Evolutionary conservation across 2,329 filamentous ascomycete genomes (phyloP), one percentile per base, ranked within the genome.

Genomic region (Pseudogymnoascus sp.): DNA sequence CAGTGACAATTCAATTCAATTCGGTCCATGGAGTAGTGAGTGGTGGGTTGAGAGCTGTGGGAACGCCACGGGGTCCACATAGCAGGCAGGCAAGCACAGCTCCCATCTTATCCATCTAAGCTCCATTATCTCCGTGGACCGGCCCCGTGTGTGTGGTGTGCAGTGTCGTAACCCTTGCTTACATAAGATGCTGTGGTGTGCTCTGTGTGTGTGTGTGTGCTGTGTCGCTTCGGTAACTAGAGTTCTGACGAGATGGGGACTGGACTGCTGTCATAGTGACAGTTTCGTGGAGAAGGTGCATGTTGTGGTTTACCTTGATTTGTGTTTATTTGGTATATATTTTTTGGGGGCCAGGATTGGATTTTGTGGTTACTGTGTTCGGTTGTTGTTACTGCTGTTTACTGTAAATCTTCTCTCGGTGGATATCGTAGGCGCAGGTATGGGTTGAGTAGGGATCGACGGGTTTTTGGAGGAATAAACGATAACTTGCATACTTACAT

Each of bases 401-500:
- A 47, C 21, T 26, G 42, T 57, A 57, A 57, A 57, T 57, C 51
- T 34, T 34, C n/a, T 57, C 47, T 57, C 47, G 47, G 51, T 57
- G 51, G 51, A 57, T 57, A 57, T 34, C 51, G 51, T 57, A 57
- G 51, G 18, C 23, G 26, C 23, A 4, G 3, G 45, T 31, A 54
- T 54, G 45, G 45, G 45, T 54, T 54, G 45, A 51, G 45, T 51
- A 51, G 47, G 47, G 47, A 57, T 57, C 47, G 47, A 31, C 47
- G 26, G 11, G 14, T 29, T 29, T 54, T 31, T 26, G 4, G 21
- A 8, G n/a, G 3, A 3, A 11, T 18, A 51, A 51, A 51, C 12
- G 21, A 26, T 14, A 47, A 47, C 42, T 47, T 42, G 12, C 40
- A 5, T 31, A 31, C 8, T 21, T 8, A n/a, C n/a, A 5, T 5